phyloP scores from a whole-genome alignment of 2,329 filamentous ascomycete species.

The Paraconiothyrium sp. region DNA sequence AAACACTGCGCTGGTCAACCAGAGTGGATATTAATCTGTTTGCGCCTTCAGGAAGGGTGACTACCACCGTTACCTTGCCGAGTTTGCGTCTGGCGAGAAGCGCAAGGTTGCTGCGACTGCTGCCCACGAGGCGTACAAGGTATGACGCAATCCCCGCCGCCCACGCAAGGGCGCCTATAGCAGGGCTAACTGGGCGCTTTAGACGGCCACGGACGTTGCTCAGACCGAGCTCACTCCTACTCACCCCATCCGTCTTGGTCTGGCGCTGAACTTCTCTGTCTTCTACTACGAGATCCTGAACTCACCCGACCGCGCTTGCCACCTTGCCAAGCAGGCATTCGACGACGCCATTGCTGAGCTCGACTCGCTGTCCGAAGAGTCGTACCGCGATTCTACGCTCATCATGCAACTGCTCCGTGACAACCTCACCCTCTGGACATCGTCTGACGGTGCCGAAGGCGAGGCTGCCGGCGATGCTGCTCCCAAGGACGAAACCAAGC shows the following conservation, averaged over 20 bases:
- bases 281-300: constrained; percentile 99
- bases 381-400: constrained; percentile 97
- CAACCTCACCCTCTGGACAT: constrained; percentile 98
- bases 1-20: background rate
- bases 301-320: constrained; percentile 96
- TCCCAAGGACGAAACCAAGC: constrained; percentile 70
- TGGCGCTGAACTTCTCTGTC: constrained; percentile 98
- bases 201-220: constrained; percentile 97
- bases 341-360: constrained; percentile 99
- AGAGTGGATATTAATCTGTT: constrained; percentile 20
- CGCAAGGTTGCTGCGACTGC: constrained; percentile 87
- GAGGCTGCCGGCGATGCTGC: constrained; percentile 67
- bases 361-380: constrained; percentile 96
- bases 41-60: constrained; percentile 82
- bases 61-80: constrained; percentile 94
- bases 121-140: constrained; percentile 97
- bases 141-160: constrained; percentile 57
- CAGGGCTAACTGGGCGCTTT: constrained; percentile 26
- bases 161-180: constrained; percentile 14
- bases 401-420: constrained; percentile 99
- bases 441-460: constrained; percentile 84
- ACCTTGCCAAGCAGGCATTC: constrained; percentile 98
- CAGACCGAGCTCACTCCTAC: constrained; percentile 97
- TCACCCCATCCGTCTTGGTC: constrained; percentile 96
- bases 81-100: constrained; percentile 93